phyloP scores from a whole-genome alignment of 2,329 filamentous ascomycete genomes.

The Verticillium nonalfalfae region DNA sequence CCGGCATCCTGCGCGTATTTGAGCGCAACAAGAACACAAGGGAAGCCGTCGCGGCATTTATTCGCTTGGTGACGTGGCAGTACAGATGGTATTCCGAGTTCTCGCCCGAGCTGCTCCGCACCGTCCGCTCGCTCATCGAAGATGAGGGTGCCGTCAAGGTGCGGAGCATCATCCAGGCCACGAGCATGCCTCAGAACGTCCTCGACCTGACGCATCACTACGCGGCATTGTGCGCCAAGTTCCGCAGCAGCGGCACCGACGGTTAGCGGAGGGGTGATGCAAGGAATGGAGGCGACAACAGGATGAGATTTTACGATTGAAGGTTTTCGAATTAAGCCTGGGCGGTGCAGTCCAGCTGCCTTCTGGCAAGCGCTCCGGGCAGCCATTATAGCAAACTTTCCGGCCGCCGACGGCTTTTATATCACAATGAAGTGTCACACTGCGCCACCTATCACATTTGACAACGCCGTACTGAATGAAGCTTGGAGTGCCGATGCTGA shows the following conservation, averaged over 20 bases:
- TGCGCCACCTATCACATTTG: too few species aligned
- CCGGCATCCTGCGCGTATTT: conserved; percentile 74
- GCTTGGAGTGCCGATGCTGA: too few species aligned
- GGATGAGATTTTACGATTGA: neutral
- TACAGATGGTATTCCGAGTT: conserved; percentile 99
- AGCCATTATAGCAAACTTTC: neutral
- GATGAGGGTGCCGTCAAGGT: conserved; percentile 97
- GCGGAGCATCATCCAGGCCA: conserved; percentile 93
- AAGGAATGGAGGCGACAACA: neutral
- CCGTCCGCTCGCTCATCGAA: conserved; percentile 88
- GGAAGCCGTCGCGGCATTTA: conserved; percentile 77
- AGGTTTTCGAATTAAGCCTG: neutral
- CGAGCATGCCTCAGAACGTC: conserved; percentile 86
- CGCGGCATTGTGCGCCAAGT: conserved; percentile 87
- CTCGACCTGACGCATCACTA: conserved; percentile 95
- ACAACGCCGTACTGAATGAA: too few species aligned
- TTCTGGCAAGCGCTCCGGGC: neutral
- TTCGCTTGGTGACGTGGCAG: conserved; percentile 93
- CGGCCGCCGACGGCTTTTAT: neutral
- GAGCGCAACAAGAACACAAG: conserved; percentile 73
- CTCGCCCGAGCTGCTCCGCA: conserved; percentile 81
- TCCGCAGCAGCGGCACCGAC: conserved; percentile 89
- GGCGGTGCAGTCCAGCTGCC: neutral
- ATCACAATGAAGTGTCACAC: neutral
- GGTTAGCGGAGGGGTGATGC: conserved; percentile 45